Evolutionary conservation across 495 filamentous ascomycete species (phyloP), one percentile per base, ranked within the genome.

Genomic region (Hypomontagnella submonticulosa): DNA sequence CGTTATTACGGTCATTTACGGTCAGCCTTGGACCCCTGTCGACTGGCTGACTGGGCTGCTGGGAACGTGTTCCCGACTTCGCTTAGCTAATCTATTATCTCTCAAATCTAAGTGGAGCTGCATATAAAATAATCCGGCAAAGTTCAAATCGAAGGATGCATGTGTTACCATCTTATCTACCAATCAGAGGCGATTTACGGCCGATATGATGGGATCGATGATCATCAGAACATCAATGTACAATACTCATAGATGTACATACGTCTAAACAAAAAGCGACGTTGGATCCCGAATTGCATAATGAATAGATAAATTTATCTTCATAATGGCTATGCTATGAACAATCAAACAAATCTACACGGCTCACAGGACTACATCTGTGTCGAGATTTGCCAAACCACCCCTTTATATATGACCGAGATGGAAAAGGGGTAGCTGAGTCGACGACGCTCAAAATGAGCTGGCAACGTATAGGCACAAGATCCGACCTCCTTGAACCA

Each of bases 401-500:
- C 55, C 41, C 60, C 66, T 69, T 63, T 41, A 61, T 46, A 43
- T 15, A 23, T 37, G 13, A 33, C 56, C 56, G 30, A 13, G 36
- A 41, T n/a, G 60, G 52, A 38, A 60, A 69, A 69, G 56, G 66
- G 44, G 52, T 51, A 12, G 33, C 30, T 10, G n/a, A 15, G 38
- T 64, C 37, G 43, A 40, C 49, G 33, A 53, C 2, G 23, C 23
- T 27, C 23, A 27, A 27, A 27, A 27, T 27, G 23, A 27, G 23
- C 46, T 16, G 40, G 23, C 2, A 46, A 62, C 62, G 9, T 32
- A n/a, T 34, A 38, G 63, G 66, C 67, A 58, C 32, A 36, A 63
- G 51, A 66, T 66, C 37, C 67, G 71, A 74, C 66, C 13, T 66
- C 63, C 66, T 58, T 54, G 66, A 66, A 54, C 67, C 15, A 48